Evolutionary conservation across 495 filamentous ascomycete species (phyloP), one percentile per base, ranked within the genome.

Genomic region (Mytilinidion resinicola): DNA sequence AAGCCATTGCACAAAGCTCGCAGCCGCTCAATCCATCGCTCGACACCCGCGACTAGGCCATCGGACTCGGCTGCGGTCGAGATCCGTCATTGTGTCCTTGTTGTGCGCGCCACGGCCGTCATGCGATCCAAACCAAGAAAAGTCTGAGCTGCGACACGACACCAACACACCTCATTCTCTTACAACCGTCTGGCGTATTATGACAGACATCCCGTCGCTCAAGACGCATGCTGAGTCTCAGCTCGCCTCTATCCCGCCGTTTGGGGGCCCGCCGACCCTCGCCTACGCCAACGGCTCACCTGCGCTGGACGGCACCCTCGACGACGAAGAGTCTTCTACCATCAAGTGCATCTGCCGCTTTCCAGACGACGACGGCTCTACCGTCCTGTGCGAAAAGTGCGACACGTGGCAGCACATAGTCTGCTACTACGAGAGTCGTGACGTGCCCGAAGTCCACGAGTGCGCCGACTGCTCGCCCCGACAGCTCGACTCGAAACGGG

Each of bases 341-440:
- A 99, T 99, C 77, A 95, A 91, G 78, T 99, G 93, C 81, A 91
- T 97, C 63, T 99, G 93, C 75, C 80, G 84, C 67, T 96, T 84
- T 69, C 64, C 82, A 67, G 91, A 96, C 77, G 93, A 97, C 79
- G 93, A 99, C 77, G 93, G 95, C 67, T 90, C 87, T 71, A 99
- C 95, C 56, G 93, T 99, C 55, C 89, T 87, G 74, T 99, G 93
- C 80, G 93, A 99, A 70, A 77, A 76, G 56, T 99, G 93, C 75
- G 87, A 96, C 69, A 95, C 90, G 43, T 99, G 93, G 93, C 93
- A 99, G 73, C 93, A 99, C 73, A 91, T 95, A 61, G 82, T 89
- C 64, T 99, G 93, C 74, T 96, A 96, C 73, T 95, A 96, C 69
- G 85, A 87, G 36, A 56, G 57, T 50, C 80, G 79, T 50, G 79